These are phyloP conservation scores for Podila epigama DNA, from an alignment of 192 early-diverging fungal species.

Conservation along the genomic window DNA sequence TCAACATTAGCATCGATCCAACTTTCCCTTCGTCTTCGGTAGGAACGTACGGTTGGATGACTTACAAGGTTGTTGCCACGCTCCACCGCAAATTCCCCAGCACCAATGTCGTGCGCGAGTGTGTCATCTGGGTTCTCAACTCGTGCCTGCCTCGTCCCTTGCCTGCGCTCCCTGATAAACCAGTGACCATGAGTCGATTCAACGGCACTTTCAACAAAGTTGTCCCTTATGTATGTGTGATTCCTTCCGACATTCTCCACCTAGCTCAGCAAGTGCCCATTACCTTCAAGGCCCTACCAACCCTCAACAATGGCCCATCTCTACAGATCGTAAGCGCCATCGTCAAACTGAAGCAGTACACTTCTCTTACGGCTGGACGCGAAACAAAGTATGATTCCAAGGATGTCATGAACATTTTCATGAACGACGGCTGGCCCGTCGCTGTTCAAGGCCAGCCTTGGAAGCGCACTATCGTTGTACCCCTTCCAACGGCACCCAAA, in stretches of 20 bases:
- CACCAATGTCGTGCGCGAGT: neutral
- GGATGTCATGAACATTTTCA: neutral
- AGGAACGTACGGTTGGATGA: neutral
- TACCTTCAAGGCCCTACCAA: conserved; percentile 8
- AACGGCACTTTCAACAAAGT: neutral
- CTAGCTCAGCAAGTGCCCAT: conserved; percentile 16
- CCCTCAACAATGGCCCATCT: neutral
- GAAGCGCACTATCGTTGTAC: conserved; percentile 21
- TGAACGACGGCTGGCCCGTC: conserved; percentile 16
- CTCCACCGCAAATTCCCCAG: conserved; percentile 10
- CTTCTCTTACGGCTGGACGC: neutral
- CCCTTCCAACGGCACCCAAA: conserved; percentile 3
- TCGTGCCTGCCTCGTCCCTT: conserved; percentile 2
- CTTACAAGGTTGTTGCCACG: conserved; percentile 5
- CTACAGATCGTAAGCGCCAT: conserved; percentile 3
- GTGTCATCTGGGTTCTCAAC: conserved; percentile 7
- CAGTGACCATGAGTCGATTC: conserved; percentile 6
- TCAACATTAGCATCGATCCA: conserved; percentile 1
- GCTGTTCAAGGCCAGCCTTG: conserved; percentile 1
- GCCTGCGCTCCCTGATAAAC: neutral
- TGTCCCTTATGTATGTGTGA: conserved; percentile 13
- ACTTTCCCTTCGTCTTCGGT: conserved; percentile 4
- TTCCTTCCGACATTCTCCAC: conserved; percentile 9
- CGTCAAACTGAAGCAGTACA: conserved; percentile 36
- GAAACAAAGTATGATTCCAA: neutral